phyloP scores from a whole-genome alignment of 2,329 filamentous ascomycete species.

The Aspergillus neoniger region DNA sequence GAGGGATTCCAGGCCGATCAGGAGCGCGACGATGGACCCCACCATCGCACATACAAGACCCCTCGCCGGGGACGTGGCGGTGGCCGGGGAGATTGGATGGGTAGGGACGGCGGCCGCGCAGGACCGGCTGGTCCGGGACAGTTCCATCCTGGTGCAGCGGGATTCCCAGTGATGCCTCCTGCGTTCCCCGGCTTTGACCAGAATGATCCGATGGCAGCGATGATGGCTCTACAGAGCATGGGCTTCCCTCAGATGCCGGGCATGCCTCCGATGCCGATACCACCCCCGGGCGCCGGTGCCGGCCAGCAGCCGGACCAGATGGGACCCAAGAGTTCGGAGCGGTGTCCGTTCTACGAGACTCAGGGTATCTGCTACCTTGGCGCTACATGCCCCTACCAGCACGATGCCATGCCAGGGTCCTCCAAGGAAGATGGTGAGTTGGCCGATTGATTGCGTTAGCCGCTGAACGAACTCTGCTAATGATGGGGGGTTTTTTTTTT shows the following conservation, averaged over 20 bases:
- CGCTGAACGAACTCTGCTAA: neutral
- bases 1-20: conserved; percentile 52
- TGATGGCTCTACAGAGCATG: conserved; percentile 57
- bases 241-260: conserved; percentile 52
- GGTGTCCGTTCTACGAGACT: conserved; percentile 60
- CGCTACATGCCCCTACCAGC: conserved; percentile 59
- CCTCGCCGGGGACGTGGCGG: conserved; percentile 42
- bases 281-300: conserved; percentile 26
- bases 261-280: conserved; percentile 47
- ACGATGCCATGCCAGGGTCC: conserved; percentile 50
- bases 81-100: conserved; percentile 47
- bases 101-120: conserved; percentile 30
- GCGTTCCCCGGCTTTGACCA: conserved; percentile 57
- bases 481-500: neutral
- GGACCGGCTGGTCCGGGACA: conserved; percentile 26
- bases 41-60: conserved; percentile 52
- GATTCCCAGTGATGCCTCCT: conserved; percentile 43
- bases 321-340: conserved; percentile 38
- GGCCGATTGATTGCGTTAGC: neutral
- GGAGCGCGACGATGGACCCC: conserved; percentile 45
- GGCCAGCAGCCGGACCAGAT: conserved; percentile 33
- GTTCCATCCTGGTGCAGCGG: conserved; percentile 30
- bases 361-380: conserved; percentile 61
- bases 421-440: conserved; percentile 41
- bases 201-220: conserved; percentile 57